Conservation (phyloP, 805 yeast species). For the Lipomyces oligophaga region DNA sequence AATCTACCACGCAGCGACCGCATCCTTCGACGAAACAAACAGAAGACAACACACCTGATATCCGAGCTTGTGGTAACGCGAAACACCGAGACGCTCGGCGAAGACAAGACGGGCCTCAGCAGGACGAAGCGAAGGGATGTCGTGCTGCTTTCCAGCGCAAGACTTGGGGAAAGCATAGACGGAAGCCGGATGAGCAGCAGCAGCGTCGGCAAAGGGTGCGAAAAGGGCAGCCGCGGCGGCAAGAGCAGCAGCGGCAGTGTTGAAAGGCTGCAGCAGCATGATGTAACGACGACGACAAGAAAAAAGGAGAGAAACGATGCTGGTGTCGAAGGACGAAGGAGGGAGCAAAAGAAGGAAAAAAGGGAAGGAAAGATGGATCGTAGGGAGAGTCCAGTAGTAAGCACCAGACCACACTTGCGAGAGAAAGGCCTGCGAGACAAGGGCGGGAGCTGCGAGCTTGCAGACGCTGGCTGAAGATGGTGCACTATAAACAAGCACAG, state of each 20-base stretch:
- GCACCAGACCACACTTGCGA: too few relatives aligned
- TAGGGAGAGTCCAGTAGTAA: too few relatives aligned
- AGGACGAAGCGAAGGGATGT: constrained; percentile 38
- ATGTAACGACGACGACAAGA: constrained; percentile 1
- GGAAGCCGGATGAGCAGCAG: constrained; percentile 27
- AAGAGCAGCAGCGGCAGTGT: constrained; percentile 23
- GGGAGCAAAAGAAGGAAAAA: neutral
- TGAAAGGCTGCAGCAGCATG: constrained; percentile 26
- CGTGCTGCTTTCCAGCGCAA: constrained; percentile 13
- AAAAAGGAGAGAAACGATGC: neutral
- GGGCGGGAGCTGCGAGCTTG: too few relatives aligned
- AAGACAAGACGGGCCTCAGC: constrained; percentile 65
- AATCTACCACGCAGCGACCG: too few relatives aligned
- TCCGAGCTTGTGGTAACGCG: constrained; percentile 30
- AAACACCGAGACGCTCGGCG: constrained; percentile 39
- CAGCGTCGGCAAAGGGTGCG: constrained; percentile 20
- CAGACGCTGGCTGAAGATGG: too few relatives aligned
- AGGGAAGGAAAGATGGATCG: too few relatives aligned
- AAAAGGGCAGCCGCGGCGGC: constrained; percentile 20
- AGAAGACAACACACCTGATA: constrained; percentile 17
- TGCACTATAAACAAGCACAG: too few relatives aligned
- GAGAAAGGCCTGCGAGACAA: too few relatives aligned
- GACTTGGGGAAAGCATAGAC: constrained; percentile 29
- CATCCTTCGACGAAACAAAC: too few relatives aligned
- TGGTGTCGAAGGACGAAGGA: neutral